phyloP scores from a whole-genome alignment of 139 green algal species.

The Chlorella sp. region DNA sequence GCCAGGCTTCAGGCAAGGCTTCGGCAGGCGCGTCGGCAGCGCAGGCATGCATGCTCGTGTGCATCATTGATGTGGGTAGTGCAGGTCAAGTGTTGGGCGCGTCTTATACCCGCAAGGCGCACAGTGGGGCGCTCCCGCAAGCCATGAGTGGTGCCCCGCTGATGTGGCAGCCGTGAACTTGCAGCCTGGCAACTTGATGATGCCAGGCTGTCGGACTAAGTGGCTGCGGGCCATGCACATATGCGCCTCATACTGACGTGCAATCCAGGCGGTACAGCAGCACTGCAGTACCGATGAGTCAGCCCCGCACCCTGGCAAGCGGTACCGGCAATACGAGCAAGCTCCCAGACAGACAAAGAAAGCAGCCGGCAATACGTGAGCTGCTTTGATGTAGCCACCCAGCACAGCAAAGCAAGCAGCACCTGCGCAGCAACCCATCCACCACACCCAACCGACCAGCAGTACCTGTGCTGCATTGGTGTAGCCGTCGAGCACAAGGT shows the following conservation, averaged over 20 bases:
- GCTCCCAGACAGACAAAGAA: too few relatives aligned
- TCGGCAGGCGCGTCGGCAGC: too few relatives aligned
- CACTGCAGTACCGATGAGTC: not conserved
- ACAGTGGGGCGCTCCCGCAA: not conserved
- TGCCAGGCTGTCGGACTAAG: constrained; percentile 7
- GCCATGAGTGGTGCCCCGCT: constrained; percentile 19
- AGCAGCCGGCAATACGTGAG: not conserved
- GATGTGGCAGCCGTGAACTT: constrained; percentile 14
- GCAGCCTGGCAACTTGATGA: not conserved
- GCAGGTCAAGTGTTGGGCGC: not conserved
- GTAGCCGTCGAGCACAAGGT: constrained; percentile 95
- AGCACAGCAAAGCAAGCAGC: not conserved
- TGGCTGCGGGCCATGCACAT: not conserved
- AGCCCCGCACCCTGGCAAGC: not conserved
- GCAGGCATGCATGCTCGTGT: too few relatives aligned
- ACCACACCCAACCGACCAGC: not conserved
- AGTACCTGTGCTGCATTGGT: constrained; percentile 71
- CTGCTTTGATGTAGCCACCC: not conserved
- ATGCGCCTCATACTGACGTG: not conserved
- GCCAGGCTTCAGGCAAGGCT: too few relatives aligned
- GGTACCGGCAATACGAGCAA: too few relatives aligned
- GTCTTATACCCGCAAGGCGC: constrained; percentile 22
- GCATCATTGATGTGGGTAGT: too few relatives aligned
- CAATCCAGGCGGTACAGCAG: not conserved
- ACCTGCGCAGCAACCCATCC: too few relatives aligned